Conservation (phyloP, 208 protist species). For the Naegleria gruberi region DNA sequence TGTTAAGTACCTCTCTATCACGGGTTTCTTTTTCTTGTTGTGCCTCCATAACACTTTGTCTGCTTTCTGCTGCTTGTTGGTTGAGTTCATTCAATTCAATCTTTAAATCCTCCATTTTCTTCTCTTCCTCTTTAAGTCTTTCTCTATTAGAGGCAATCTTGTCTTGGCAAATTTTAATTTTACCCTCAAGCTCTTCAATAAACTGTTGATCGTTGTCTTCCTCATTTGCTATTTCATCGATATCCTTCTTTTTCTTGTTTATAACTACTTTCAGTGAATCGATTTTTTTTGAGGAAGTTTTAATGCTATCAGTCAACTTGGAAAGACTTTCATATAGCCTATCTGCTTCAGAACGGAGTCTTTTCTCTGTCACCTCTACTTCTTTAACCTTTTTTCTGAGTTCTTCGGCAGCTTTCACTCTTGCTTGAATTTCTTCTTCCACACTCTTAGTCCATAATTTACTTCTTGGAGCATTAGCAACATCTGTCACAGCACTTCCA, state of each 20-base stretch:
- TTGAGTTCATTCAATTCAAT: neutral
- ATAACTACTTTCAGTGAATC: neutral
- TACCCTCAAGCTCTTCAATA: neutral
- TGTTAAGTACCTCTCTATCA: too few species aligned
- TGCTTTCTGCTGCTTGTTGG: neutral
- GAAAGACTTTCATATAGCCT: too few species aligned
- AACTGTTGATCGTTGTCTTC: neutral
- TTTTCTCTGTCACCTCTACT: too few species aligned
- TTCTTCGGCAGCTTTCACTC: neutral
- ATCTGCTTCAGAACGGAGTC: too few species aligned
- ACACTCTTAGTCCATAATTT: neutral
- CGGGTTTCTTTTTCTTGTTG: too few species aligned
- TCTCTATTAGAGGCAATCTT: neutral
- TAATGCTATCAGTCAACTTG: neutral
- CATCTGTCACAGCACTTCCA: neutral
- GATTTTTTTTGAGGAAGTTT: neutral
- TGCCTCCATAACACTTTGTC: too few species aligned
- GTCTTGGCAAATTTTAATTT: neutral
- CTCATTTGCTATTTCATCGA: neutral
- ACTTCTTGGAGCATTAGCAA: neutral
- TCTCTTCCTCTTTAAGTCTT: neutral
- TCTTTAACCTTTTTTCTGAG: too few species aligned
- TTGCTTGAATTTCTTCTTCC: neutral
- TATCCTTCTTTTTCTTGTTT: neutral
- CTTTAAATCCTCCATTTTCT: neutral